Evolutionary conservation across 208 protist species (phyloP), one percentile per base, ranked within the genome.

Genomic region (Trypanosoma platydactyli): DNA sequence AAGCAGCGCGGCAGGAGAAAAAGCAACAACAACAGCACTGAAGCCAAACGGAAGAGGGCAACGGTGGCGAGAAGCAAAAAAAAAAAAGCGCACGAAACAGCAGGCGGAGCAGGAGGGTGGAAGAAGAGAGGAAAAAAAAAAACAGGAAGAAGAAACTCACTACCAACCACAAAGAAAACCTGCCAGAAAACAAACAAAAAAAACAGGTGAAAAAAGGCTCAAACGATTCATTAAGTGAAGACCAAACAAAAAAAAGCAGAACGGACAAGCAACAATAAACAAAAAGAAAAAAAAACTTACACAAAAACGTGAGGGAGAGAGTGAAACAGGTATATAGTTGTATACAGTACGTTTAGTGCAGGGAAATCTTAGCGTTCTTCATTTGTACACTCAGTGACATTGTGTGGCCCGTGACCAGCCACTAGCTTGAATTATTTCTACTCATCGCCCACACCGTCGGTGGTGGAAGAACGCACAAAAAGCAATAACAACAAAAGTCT

Each of bases 251-350:
- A 50, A 50, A 49, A 62, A 62, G 16, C n/a, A 24, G 15, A 49
- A 62, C 3, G 5, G 7, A 62, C 11, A n/a, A 45, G 24, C 29
- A 35, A 62, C 46, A 50, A 1, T 50, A 49, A 50, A 49, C 20
- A 62, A 62, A 62, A 25, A 62, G 29, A 5, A 50, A 33, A 62
- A 62, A 50, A 59, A 20, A 53, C 22, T 24, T 53, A 53, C 9
- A 53, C 6, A 59, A 59, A 6, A 59, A 59, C 11, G 40, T 20
- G 25, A 20, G 54, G 13, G 54, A 7, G 30, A 22, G 44, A 9
- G 12, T 20, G 40, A 52, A 52, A 42, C 5, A 52, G 30, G 30
- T 51, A 29, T 29, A 30, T 46, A 29, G 7, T 62, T 62, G 56
- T n/a, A 33, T 62, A 27, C 7, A 33, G 5, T 15, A 62, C 20